Evolutionary conservation across 306 rosid species (phyloP).

Genomic region (Luffa acutangula): DNA sequence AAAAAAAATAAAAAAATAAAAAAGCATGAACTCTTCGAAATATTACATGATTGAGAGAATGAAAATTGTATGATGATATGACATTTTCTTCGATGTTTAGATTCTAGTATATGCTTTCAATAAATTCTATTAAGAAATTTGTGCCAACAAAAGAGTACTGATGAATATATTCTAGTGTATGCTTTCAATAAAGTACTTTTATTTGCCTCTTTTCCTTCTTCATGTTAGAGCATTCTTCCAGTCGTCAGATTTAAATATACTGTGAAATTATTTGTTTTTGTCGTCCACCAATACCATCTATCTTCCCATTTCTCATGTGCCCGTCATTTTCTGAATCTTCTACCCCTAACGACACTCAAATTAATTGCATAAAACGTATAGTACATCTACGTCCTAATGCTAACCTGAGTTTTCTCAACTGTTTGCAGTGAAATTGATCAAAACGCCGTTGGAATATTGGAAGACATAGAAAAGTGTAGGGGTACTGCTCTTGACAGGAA

Average conservation of each 20-base stretch:
- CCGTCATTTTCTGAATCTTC: not conserved
- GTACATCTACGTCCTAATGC: not conserved
- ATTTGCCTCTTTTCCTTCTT: not conserved
- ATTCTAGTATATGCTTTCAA: not conserved
- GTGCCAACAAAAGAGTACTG: not conserved
- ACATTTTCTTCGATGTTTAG: not conserved
- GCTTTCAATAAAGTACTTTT: not conserved
- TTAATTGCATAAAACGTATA: not conserved
- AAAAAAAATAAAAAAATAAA: not conserved
- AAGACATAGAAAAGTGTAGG: conserved; percentile 61
- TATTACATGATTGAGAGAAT: not conserved
- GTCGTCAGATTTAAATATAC: not conserved
- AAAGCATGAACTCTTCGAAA: not conserved
- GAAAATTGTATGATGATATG: not conserved
- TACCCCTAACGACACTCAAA: not conserved
- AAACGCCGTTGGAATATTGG: conserved; percentile 40
- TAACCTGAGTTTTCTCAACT: not conserved
- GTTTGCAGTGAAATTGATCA: conserved; percentile 51
- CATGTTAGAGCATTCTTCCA: not conserved
- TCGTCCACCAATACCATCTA: not conserved
- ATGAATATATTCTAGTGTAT: not conserved
- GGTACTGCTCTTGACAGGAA: conserved; percentile 49
- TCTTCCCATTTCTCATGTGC: not conserved
- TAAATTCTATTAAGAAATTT: not conserved
- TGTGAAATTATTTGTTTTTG: not conserved